A percentile compares a stretch with the other conserved stretches of the same genome.
phyloP scores from a whole-genome alignment of 179 eudicot genomes.

The Silene vulgaris region DNA sequence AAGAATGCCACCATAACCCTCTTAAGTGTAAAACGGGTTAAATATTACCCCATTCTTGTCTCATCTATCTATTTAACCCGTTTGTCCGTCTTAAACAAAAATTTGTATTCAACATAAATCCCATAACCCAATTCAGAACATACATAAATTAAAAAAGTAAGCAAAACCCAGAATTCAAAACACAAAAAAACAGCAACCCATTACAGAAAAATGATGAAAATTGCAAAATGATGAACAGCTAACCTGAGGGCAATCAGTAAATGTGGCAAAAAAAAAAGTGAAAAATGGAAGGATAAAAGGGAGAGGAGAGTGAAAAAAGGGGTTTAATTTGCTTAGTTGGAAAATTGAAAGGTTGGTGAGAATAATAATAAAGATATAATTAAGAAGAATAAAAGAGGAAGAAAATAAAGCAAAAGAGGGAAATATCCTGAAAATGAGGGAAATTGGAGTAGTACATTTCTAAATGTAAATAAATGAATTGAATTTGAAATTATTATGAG shows the following conservation, averaged over 20 bases:
- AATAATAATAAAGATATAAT: too few species aligned
- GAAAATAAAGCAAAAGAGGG: too few species aligned
- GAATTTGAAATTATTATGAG: too few species aligned
- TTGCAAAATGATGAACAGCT: neutral
- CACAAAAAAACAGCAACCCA: neutral
- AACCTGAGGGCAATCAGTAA: neutral
- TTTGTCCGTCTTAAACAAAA: too few species aligned
- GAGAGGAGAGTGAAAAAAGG: neutral
- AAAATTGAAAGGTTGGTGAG: neutral
- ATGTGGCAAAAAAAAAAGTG: too few species aligned
- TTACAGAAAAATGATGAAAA: neutral
- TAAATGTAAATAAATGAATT: too few species aligned
- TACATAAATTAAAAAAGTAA: conserved; percentile 1
- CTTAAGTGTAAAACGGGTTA: too few species aligned
- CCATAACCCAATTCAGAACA: neutral
- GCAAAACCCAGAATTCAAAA: conserved; percentile 8
- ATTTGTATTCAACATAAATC: conserved; percentile 3
- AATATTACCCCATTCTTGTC: too few species aligned
- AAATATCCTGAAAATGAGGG: too few species aligned
- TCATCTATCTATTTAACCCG: too few species aligned
- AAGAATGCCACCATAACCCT: too few species aligned
- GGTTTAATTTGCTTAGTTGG: neutral
- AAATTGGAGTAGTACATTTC: too few species aligned
- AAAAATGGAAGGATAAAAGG: neutral
- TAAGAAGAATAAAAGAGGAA: neutral